A percentile compares a stretch with the other conserved stretches of the same genome.
phyloP scores from a whole-genome alignment of 352 stramenopile species.

The Globisporangium rhizosaccharum region DNA sequence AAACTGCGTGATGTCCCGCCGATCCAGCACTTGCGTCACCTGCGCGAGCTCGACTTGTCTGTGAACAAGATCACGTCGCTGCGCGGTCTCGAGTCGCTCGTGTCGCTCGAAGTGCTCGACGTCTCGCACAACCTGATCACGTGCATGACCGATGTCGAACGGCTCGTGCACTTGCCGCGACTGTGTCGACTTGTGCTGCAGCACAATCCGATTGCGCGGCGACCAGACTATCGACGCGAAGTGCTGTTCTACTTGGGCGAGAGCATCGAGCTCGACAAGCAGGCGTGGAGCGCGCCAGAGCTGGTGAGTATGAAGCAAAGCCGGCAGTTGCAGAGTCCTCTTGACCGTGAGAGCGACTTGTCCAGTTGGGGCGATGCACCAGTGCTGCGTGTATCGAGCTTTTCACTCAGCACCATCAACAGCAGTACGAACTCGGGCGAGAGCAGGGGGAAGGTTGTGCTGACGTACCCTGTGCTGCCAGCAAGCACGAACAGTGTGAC shows the following conservation, averaged over 20 bases:
- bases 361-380: slow-evolving; percentile 8
- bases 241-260: slow-evolving; percentile 77
- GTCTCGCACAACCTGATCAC: slow-evolving; percentile 66
- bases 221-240: slow-evolving; percentile 76
- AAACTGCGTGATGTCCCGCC: slow-evolving; percentile 36
- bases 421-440: not conserved
- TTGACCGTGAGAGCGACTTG: too few relatives aligned
- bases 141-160: slow-evolving; percentile 49
- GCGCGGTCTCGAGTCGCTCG: slow-evolving; percentile 40
- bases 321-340: slow-evolving; percentile 31
- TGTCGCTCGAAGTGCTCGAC: slow-evolving; percentile 44
- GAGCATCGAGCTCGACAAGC: slow-evolving; percentile 52
- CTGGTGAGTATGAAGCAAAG: slow-evolving; percentile 67
- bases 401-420: not conserved
- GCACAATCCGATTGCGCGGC: slow-evolving; percentile 67
- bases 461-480: slow-evolving; percentile 36
- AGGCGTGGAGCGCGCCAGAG: slow-evolving; percentile 55
- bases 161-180: slow-evolving; percentile 32
- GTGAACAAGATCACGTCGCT: slow-evolving; percentile 61
- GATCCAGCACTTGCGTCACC: slow-evolving; percentile 27
- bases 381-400: not conserved
- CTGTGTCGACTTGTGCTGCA: slow-evolving; percentile 49
- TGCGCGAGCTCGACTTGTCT: slow-evolving; percentile 59
- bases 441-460: slow-evolving; percentile 20
- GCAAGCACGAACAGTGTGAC: slow-evolving; percentile 8